Evolutionary conservation across 305 asterid species (phyloP).

Genomic region (Solanum hybrid): DNA sequence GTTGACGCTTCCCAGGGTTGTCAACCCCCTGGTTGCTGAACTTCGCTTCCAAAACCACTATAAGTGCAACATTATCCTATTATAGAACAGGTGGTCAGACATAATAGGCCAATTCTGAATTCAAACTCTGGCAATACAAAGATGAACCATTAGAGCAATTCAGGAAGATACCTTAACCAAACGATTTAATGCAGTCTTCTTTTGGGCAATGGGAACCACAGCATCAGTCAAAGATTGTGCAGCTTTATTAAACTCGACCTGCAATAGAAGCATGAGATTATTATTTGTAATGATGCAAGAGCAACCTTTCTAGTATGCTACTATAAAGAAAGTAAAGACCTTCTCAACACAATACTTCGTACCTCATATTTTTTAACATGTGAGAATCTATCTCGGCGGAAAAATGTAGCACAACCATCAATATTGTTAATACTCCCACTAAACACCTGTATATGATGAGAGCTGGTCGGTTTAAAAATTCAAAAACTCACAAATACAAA

Average conservation of each 20-base stretch:
- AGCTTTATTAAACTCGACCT: slow-evolving; percentile 98
- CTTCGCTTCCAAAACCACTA: slow-evolving; percentile 88
- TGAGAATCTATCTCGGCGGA: slow-evolving; percentile 92
- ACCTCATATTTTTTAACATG: slow-evolving; percentile 98
- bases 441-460: slow-evolving; percentile 45
- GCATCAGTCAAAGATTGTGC: slow-evolving; percentile 95
- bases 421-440: slow-evolving; percentile 41
- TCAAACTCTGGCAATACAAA: neutral
- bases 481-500: neutral
- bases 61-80: slow-evolving; percentile 92
- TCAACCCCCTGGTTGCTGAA: slow-evolving; percentile 72
- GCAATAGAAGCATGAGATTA: slow-evolving; percentile 13
- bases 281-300: slow-evolving; percentile 7
- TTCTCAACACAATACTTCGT: neutral
- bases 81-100: neutral
- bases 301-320: neutral
- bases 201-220: slow-evolving; percentile 71
- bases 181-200: slow-evolving; percentile 70
- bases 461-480: slow-evolving; percentile 10
- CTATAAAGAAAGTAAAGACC: neutral
- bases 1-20: slow-evolving; percentile 85
- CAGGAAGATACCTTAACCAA: slow-evolving; percentile 61
- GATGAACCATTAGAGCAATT: neutral
- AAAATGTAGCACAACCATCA: slow-evolving; percentile 98
- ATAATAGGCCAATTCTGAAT: neutral